Percentiles rank a stretch among this genome's conserved stretches.
Evolutionary conservation across 106 monocot species (phyloP).

Genomic region (Narthecium ossifragum): DNA sequence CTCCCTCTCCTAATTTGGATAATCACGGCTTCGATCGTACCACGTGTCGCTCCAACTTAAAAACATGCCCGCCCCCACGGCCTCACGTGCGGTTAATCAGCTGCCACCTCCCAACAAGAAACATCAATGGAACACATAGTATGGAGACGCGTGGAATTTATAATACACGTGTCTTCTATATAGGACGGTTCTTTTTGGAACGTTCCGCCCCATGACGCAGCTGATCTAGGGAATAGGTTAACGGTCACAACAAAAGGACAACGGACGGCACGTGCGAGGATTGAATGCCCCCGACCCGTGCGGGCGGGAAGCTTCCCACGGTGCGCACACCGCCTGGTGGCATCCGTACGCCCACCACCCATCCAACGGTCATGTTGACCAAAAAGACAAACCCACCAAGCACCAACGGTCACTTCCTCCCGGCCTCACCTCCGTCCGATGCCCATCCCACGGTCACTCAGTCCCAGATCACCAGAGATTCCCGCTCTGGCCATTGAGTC

Average conservation of each 20-base stretch:
- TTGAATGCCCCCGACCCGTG: too few relatives aligned
- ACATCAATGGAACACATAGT: too few relatives aligned
- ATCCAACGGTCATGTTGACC: conserved; percentile 28
- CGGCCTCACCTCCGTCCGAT: conserved; percentile 20
- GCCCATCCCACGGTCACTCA: conserved; percentile 15
- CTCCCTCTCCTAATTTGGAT: too few relatives aligned
- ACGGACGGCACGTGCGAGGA: conserved; percentile 11
- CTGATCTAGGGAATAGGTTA: background rate
- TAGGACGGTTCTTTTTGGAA: too few relatives aligned
- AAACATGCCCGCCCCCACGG: too few relatives aligned
- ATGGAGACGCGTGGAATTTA: too few relatives aligned
- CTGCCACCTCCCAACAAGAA: too few relatives aligned
- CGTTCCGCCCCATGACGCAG: background rate
- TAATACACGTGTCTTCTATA: too few relatives aligned
- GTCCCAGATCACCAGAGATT: background rate
- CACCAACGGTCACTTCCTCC: conserved; percentile 38
- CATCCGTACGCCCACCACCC: background rate
- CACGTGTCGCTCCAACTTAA: too few relatives aligned
- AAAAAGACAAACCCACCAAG: background rate
- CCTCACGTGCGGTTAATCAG: too few relatives aligned
- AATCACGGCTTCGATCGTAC: too few relatives aligned
- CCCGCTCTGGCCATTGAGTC: background rate
- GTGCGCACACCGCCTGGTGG: conserved; percentile 4
- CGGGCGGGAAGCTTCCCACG: conserved; percentile 11
- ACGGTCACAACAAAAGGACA: conserved; percentile 22